Evolutionary conservation across 2,329 filamentous ascomycete genomes (phyloP).

Genomic region (Alternaria novae-zelandiae): DNA sequence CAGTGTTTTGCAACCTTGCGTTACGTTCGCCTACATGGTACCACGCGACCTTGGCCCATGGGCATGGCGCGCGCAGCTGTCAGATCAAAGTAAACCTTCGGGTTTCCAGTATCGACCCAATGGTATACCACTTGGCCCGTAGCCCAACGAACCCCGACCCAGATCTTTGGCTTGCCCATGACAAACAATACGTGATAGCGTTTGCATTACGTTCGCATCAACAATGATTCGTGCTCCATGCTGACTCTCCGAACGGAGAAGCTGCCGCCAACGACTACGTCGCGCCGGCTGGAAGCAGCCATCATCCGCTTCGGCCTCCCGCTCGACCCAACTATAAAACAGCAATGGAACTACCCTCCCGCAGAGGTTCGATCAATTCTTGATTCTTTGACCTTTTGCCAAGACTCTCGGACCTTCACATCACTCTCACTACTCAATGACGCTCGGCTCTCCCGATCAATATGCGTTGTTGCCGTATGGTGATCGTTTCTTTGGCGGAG

Average conservation of each 20-base stretch:
- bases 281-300: not conserved
- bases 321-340: not conserved
- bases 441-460: conserved; percentile 9
- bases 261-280: not conserved
- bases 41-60: not conserved
- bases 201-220: not conserved
- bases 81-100: not conserved
- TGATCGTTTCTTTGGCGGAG: conserved; percentile 13
- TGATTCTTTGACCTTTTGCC: not conserved
- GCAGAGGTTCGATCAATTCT: not conserved
- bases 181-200: conserved; percentile 2
- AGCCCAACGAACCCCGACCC: not conserved
- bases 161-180: not conserved
- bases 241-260: not conserved
- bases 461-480: conserved; percentile 13
- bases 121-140: not conserved
- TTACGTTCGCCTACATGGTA: not conserved
- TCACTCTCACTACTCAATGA: conserved; percentile 17
- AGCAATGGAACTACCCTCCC: not conserved
- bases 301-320: not conserved
- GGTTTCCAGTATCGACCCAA: not conserved
- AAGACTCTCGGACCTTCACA: not conserved
- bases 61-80: not conserved
- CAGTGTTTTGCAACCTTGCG: not conserved
- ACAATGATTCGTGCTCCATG: not conserved